Evolutionary conservation across 129 eudicot species (phyloP).

Genomic region (Pittosporum tobira): DNA sequence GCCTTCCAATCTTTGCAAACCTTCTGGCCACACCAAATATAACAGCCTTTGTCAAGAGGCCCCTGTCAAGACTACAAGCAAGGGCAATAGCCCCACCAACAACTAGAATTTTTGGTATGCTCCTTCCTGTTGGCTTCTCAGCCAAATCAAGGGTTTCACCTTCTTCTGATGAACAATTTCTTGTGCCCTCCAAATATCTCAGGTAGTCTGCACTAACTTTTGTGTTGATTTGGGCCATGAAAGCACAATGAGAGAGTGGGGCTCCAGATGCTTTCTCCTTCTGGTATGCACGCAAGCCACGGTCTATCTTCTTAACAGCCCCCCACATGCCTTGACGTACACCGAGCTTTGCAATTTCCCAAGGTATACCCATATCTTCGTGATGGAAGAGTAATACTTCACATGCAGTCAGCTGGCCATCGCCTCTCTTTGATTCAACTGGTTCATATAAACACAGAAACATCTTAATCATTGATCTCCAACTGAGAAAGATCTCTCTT

Average conservation of each 20-base stretch:
- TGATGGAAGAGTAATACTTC: conserved; percentile 76
- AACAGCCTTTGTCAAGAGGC: conserved; percentile 78
- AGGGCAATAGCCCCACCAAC: conserved; percentile 85
- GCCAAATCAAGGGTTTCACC: conserved; percentile 19
- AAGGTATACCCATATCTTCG: conserved; percentile 94
- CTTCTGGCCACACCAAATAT: conserved; percentile 87
- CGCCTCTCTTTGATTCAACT: conserved; percentile 79
- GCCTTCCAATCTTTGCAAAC: conserved; percentile 63
- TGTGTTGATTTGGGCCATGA: conserved; percentile 63
- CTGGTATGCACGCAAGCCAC: conserved; percentile 77
- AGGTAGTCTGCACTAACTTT: conserved; percentile 36
- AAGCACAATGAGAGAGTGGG: conserved; percentile 48
- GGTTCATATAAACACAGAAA: conserved; percentile 4
- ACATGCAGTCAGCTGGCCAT: conserved; percentile 53
- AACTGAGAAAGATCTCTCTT: not conserved
- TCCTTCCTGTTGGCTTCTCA: conserved; percentile 48
- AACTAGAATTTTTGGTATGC: conserved; percentile 42
- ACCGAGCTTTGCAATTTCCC: conserved; percentile 90
- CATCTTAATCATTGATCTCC: not conserved
- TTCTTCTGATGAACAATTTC: conserved; percentile 18
- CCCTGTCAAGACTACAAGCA: conserved; percentile 79
- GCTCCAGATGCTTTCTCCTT: conserved; percentile 39
- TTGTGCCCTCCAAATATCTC: conserved; percentile 27
- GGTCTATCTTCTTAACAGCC: conserved; percentile 79
- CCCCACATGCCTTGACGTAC: conserved; percentile 96